Percentiles rank a stretch among this genome's conserved stretches.
phyloP scores from a whole-genome alignment of 139 green algal species.

The Volvox africanus region DNA sequence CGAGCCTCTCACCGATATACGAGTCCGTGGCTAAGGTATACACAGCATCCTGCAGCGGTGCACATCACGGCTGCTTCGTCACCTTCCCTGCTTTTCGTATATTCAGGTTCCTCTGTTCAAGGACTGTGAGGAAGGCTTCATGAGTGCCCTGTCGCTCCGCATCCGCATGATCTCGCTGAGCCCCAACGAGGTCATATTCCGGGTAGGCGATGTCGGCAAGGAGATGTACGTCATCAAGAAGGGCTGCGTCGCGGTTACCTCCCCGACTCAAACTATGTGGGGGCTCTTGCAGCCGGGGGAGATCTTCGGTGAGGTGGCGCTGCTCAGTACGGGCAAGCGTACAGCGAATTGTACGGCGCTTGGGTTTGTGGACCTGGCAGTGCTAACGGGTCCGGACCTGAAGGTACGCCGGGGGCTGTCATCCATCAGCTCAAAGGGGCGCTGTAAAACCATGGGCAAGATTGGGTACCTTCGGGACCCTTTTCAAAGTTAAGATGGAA shows the following conservation, averaged over 20 bases:
- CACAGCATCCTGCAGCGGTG: too few relatives aligned
- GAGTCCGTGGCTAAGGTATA: too few relatives aligned
- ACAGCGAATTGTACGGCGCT: slow-evolving; percentile 43
- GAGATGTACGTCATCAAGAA: slow-evolving; percentile 52
- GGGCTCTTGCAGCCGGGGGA: slow-evolving; percentile 29
- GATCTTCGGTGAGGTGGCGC: slow-evolving; percentile 47
- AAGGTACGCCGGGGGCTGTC: not conserved
- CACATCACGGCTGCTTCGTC: too few relatives aligned
- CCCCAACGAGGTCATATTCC: slow-evolving; percentile 46
- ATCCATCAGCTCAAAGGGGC: too few relatives aligned
- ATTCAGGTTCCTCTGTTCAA: slow-evolving; percentile 45
- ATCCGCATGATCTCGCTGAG: slow-evolving; percentile 38
- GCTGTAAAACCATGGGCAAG: too few relatives aligned
- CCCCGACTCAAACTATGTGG: not conserved
- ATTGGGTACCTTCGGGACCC: too few relatives aligned
- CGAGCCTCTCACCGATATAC: too few relatives aligned
- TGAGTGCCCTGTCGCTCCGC: slow-evolving; percentile 42
- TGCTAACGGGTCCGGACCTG: slow-evolving; percentile 21
- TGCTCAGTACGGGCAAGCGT: slow-evolving; percentile 47
- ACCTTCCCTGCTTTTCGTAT: too few relatives aligned
- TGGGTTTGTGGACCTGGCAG: slow-evolving; percentile 36
- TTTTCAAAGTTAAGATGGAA: too few relatives aligned
- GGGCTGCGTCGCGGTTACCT: slow-evolving; percentile 42
- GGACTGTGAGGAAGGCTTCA: slow-evolving; percentile 46
- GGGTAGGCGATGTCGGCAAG: slow-evolving; percentile 31